Evolutionary conservation across 2,329 filamentous ascomycete genomes (phyloP).

Genomic region (Herpomyces periplanetae): DNA sequence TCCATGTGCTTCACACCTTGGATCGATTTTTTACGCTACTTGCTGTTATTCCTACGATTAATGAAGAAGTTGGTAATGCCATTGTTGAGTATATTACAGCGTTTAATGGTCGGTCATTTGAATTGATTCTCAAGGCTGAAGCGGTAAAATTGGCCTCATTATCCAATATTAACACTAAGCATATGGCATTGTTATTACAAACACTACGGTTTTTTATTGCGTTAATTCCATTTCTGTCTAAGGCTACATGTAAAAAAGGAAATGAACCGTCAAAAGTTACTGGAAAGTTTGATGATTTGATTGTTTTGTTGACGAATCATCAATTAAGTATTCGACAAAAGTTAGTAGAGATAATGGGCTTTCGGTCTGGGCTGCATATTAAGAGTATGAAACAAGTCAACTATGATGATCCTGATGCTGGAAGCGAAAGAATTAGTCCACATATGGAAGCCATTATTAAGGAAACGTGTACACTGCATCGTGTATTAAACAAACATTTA

Average conservation of each 20-base stretch:
- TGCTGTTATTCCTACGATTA: slow-evolving; percentile 54
- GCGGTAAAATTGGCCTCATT: slow-evolving; percentile 57
- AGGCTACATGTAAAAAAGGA: too few relatives aligned
- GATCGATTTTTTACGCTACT: slow-evolving; percentile 48
- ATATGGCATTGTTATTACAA: slow-evolving; percentile 64
- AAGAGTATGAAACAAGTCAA: slow-evolving; percentile 30
- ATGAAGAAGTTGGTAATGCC: slow-evolving; percentile 33
- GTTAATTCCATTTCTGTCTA: slow-evolving; percentile 35
- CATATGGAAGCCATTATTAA: slow-evolving; percentile 65
- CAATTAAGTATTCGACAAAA: slow-evolving; percentile 72
- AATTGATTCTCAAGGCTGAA: slow-evolving; percentile 74
- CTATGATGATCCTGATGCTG: slow-evolving; percentile 19
- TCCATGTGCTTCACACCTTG: slow-evolving; percentile 40
- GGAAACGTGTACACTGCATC: slow-evolving; percentile 47
- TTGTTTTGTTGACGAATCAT: slow-evolving; percentile 48
- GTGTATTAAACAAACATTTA: slow-evolving; percentile 43
- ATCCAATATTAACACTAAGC: slow-evolving; percentile 83
- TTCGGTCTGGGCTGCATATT: slow-evolving; percentile 29
- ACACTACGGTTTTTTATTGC: slow-evolving; percentile 54
- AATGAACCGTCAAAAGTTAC: slow-evolving; percentile 18
- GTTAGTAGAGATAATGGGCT: slow-evolving; percentile 62
- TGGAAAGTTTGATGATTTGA: slow-evolving; percentile 57
- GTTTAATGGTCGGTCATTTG: slow-evolving; percentile 85
- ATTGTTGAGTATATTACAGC: slow-evolving; percentile 56
- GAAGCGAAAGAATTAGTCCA: slow-evolving; percentile 13